phyloP scores from a whole-genome alignment of 2,329 filamentous ascomycete genomes.

The Fusarium tupiense region DNA sequence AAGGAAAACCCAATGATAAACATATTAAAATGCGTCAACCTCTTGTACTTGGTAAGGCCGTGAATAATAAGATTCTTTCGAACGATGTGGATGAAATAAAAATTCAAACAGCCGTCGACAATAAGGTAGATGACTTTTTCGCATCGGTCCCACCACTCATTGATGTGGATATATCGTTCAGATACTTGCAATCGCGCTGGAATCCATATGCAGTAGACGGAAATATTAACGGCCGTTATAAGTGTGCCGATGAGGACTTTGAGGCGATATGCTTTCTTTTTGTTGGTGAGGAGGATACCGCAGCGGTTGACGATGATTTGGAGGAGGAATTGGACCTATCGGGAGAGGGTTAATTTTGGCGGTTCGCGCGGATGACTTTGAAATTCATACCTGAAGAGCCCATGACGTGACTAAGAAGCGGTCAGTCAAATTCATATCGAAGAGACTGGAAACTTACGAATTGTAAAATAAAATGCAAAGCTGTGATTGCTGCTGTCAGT shows the following conservation, averaged over 20 bases:
- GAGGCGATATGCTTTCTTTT: slow-evolving; percentile 25
- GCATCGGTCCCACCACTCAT: slow-evolving; percentile 42
- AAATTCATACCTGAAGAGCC: slow-evolving; percentile 38
- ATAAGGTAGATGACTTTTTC: slow-evolving; percentile 45
- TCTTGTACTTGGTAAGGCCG: slow-evolving; percentile 40
- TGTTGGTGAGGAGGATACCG: slow-evolving; percentile 36
- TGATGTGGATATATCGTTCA: slow-evolving; percentile 38
- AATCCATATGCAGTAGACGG: slow-evolving; percentile 43
- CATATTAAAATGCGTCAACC: slow-evolving; percentile 42
- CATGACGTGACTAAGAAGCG: slow-evolving; percentile 36
- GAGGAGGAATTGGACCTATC: slow-evolving; percentile 37
- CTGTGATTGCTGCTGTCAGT: slow-evolving; percentile 26
- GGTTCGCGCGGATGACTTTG: neutral
- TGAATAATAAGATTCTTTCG: slow-evolving; percentile 31
- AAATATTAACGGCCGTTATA: slow-evolving; percentile 42
- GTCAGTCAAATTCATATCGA: neutral
- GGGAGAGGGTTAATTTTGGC: neutral
- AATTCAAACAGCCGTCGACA: slow-evolving; percentile 37
- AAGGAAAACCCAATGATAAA: slow-evolving; percentile 43
- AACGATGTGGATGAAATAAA: slow-evolving; percentile 43
- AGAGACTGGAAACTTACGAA: slow-evolving; percentile 25
- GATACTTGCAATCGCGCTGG: slow-evolving; percentile 40
- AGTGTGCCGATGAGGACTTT: slow-evolving; percentile 33
- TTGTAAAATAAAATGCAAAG: slow-evolving; percentile 44
- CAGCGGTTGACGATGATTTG: slow-evolving; percentile 45